Evolutionary conservation across 371 early-diverging fungal genomes (phyloP).

Genomic region (Mucor velutinosus): DNA sequence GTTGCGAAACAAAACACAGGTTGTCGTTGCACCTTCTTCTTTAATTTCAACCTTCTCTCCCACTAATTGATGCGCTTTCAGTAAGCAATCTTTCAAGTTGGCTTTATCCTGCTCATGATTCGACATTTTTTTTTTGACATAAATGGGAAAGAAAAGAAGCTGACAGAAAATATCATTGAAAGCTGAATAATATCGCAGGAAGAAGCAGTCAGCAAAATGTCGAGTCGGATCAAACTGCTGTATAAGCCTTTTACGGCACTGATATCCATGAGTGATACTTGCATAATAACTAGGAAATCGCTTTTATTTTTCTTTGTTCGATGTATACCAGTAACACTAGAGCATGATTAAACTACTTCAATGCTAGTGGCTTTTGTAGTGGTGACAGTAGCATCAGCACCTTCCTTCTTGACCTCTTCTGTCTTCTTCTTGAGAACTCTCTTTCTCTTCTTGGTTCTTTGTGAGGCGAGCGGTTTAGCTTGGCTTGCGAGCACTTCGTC

Average conservation of each 20-base stretch:
- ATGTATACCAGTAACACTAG: too few relatives aligned
- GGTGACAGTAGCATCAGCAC: not conserved
- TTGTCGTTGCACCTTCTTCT: conserved; percentile 17
- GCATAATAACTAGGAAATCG: too few relatives aligned
- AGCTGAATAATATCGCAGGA: not conserved
- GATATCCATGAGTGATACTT: too few relatives aligned
- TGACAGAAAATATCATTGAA: not conserved
- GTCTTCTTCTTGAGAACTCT: conserved; percentile 14
- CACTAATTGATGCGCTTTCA: conserved; percentile 16
- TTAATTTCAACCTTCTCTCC: conserved; percentile 27
- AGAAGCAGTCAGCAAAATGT: not conserved
- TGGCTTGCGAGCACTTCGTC: conserved; percentile 29
- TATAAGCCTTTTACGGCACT: not conserved
- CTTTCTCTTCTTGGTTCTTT: conserved; percentile 1
- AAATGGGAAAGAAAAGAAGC: not conserved
- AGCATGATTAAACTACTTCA: not conserved
- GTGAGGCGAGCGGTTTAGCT: conserved; percentile 31
- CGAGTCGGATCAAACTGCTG: not conserved
- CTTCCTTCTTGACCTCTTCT: not conserved
- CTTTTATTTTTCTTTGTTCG: too few relatives aligned
- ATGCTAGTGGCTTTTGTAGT: not conserved
- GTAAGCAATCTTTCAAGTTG: conserved; percentile 14
- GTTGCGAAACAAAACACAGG: not conserved
- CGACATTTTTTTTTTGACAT: conserved; percentile 12
- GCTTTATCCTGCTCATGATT: conserved; percentile 19